A percentile compares a stretch with the other conserved stretches of the same genome.
phyloP scores from a whole-genome alignment of 2,329 filamentous ascomycete species.

The Epicoccum sorghinum region DNA sequence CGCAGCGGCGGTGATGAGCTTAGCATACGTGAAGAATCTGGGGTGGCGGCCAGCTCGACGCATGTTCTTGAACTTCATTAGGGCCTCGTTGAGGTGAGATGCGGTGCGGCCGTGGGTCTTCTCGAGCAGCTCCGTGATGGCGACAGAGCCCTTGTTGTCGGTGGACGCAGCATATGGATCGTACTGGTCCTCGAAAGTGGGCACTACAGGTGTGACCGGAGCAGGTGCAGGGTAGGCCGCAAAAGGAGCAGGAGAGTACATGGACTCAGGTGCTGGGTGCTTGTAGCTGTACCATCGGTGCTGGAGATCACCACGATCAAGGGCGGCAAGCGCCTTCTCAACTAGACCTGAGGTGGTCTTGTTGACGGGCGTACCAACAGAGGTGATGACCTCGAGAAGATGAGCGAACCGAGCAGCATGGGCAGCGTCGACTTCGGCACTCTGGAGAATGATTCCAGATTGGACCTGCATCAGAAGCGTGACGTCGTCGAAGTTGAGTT shows the following conservation, averaged over 20 bases:
- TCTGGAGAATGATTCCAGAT: slow-evolving; percentile 56
- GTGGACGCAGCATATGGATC: slow-evolving; percentile 91
- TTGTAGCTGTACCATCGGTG: slow-evolving; percentile 65
- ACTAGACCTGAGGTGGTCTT: slow-evolving; percentile 62
- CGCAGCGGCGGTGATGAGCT: slow-evolving; percentile 88
- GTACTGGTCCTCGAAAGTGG: slow-evolving; percentile 78
- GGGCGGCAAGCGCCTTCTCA: slow-evolving; percentile 62
- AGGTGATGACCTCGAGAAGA: slow-evolving; percentile 63
- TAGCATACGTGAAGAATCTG: slow-evolving; percentile 95
- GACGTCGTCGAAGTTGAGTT: slow-evolving; percentile 60
- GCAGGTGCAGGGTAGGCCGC: slow-evolving; percentile 57
- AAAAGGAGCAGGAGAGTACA: slow-evolving; percentile 57
- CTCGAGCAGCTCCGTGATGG: slow-evolving; percentile 90
- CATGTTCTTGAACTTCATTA: slow-evolving; percentile 88
- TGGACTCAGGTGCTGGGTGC: slow-evolving; percentile 52
- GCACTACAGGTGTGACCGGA: slow-evolving; percentile 59
- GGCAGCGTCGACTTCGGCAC: slow-evolving; percentile 59
- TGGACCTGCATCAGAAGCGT: slow-evolving; percentile 68
- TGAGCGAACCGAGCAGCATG: slow-evolving; percentile 66
- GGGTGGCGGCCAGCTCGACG: slow-evolving; percentile 89
- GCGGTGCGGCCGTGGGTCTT: slow-evolving; percentile 75
- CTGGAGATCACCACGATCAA: slow-evolving; percentile 56
- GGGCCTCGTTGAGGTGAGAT: slow-evolving; percentile 77
- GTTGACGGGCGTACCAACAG: slow-evolving; percentile 60
- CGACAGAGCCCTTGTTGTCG: slow-evolving; percentile 89